These are phyloP conservation scores for Entomortierella lignicola DNA, from an alignment of 192 early-diverging fungal genomes.

Conservation along the genomic window DNA sequence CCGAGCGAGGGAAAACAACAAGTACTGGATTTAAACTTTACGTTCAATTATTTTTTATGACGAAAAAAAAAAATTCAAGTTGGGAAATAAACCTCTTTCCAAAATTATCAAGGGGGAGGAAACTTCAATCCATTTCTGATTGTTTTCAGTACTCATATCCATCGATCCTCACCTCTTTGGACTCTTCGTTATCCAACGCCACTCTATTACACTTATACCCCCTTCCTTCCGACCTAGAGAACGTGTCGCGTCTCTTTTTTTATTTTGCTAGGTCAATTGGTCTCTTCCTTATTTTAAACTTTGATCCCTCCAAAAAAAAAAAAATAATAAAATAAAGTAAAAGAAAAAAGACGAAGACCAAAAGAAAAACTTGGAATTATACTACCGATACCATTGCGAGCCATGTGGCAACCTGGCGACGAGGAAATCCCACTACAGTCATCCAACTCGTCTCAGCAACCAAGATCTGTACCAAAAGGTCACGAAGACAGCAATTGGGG, in stretches of 20 bases:
- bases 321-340: background rate
- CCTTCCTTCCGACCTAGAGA: background rate
- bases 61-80: background rate
- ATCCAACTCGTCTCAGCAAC: background rate
- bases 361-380: background rate
- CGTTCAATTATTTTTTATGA: background rate
- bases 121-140: conserved; percentile 14
- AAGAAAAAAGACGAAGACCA: background rate
- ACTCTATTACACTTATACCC: background rate
- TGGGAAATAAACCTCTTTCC: conserved; percentile 18
- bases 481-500: background rate
- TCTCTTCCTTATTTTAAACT: background rate
- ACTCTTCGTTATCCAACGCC: background rate
- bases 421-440: background rate
- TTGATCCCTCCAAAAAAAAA: background rate
- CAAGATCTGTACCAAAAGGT: background rate
- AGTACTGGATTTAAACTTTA: background rate
- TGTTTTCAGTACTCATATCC: conserved; percentile 32
- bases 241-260: background rate
- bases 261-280: background rate
- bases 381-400: background rate
- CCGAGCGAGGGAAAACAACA: background rate
- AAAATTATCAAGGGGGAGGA: too few species aligned
- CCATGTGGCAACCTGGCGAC: conserved; percentile 1
- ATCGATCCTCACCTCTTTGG: conserved; percentile 29